These are phyloP conservation scores for Ormosia semicastrata DNA, from an alignment of 306 rosid species.

Conservation along the genomic window DNA sequence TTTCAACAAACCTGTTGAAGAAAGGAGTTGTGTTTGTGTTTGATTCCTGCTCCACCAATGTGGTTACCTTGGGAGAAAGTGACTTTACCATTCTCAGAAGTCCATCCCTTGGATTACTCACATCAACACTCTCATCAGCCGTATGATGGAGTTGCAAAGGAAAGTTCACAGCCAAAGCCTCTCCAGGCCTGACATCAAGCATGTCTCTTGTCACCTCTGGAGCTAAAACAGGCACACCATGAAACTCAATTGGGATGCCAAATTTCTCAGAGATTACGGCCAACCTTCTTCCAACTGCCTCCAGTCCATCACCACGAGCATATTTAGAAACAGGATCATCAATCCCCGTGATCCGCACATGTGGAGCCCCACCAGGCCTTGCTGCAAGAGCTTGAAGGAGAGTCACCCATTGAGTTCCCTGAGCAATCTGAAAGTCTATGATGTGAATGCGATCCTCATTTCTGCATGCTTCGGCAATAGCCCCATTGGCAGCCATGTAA, in stretches of 20 bases:
- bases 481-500: slow-evolving; percentile 96
- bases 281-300: slow-evolving; percentile 52
- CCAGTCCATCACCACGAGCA: slow-evolving; percentile 80
- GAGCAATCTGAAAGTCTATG: slow-evolving; percentile 81
- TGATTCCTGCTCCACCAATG: slow-evolving; percentile 90
- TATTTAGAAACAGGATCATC: slow-evolving; percentile 68
- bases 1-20: slow-evolving; percentile 64
- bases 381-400: slow-evolving; percentile 95
- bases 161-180: slow-evolving; percentile 87
- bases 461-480: slow-evolving; percentile 90
- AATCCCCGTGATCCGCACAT: slow-evolving; percentile 75
- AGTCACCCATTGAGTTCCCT: slow-evolving; percentile 79
- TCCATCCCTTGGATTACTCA: slow-evolving; percentile 76
- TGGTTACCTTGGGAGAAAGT: slow-evolving; percentile 65
- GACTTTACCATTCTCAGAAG: slow-evolving; percentile 74
- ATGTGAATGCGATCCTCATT: slow-evolving; percentile 81
- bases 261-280: slow-evolving; percentile 52
- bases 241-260: slow-evolving; percentile 70
- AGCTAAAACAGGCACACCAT: slow-evolving; percentile 62
- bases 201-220: slow-evolving; percentile 60
- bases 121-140: slow-evolving; percentile 83
- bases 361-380: slow-evolving; percentile 80
- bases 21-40: slow-evolving; percentile 89
- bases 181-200: slow-evolving; percentile 73
- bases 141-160: slow-evolving; percentile 86